Evolutionary conservation across 23 red algal genomes (phyloP), one percentile per base, ranked within the genome.

Genomic region (Gracilariopsis chorda): DNA sequence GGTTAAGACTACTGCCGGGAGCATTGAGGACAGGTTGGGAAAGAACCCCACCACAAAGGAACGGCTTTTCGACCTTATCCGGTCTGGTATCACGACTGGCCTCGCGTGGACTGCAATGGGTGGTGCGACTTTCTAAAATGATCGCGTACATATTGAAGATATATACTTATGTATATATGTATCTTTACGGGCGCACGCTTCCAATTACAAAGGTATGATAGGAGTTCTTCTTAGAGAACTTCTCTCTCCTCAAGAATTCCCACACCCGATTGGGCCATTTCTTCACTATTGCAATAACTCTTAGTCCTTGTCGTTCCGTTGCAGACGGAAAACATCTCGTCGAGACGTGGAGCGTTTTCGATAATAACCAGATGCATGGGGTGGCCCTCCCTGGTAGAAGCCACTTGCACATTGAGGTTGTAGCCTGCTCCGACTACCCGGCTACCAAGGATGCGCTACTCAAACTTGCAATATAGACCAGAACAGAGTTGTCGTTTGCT

Each of bases 31-130:
- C 48, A 87, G 74, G 35, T 12, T 98, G 34, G 96, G 96, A 20
- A 98, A 91, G 84, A 89, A 93, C 24, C 78, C 48, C 6, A 95
- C 92, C 78, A 55, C 56, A 34, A 92, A 90, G 56, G 92, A 95
- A 65, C 56, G 67, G 12, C 73, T 95, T 44, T 98, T 88, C 70
- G 81, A 95, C 19, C 56, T 45, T 56, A 71, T 77, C 7, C 96
- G 92, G 12, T 42, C 78, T 7, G 96, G 96, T 19, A 94, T 98
- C 14, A 88, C 96, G 16, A 94, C 78, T 44, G 96, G 96, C 46
- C 80, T 98, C 16, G 92, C 96, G 29, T 98, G 93, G 92, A 98
- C 96, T 39, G 74, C 88, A 13, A 80, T 98, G 69, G 96, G 96
- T 20, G 96, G 96, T 24, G 83, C 92, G 23, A 79, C 88, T n/a